A percentile compares a stretch with the other conserved stretches of the same genome.
These are phyloP conservation scores for Exophiala lecanii-corni DNA, from an alignment of 2,329 filamentous ascomycete species.

Conservation along the genomic window DNA sequence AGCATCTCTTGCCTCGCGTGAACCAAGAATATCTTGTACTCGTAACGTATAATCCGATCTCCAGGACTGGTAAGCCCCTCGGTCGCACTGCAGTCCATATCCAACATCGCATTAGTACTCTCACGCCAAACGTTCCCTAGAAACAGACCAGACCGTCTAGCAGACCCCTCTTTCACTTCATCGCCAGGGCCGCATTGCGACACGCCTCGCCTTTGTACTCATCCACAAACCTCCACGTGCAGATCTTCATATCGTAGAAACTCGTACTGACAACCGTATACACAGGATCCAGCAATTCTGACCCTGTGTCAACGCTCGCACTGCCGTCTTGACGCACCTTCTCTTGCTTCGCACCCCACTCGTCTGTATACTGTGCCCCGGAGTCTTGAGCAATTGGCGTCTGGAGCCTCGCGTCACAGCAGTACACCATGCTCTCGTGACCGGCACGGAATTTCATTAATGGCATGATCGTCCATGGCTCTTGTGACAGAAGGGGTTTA, in stretches of 20 bases:
- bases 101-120: no score
- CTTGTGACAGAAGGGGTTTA: slow-evolving; percentile 34
- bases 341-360: neutral
- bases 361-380: neutral
- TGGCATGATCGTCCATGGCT: slow-evolving; percentile 52
- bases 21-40: no score
- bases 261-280: slow-evolving; percentile 44
- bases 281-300: neutral
- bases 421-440: slow-evolving; percentile 93
- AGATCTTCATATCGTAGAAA: slow-evolving; percentile 51
- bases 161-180: no score
- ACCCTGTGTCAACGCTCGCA: neutral
- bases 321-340: neutral
- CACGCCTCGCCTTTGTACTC: slow-evolving; percentile 5
- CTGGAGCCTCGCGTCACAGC: slow-evolving; percentile 53
- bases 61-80: no score
- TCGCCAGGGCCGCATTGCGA: neutral
- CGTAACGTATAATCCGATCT: no score
- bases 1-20: no score
- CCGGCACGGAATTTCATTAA: slow-evolving; percentile 68
- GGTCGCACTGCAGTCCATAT: no score
- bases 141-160: no score
- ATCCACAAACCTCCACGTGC: slow-evolving; percentile 40
- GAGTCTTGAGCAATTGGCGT: neutral
- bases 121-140: no score